Percentiles rank a stretch among this genome's conserved stretches.
Conservation (phyloP, 192 early-diverging fungal species). For the Endogone sp. region DNA sequence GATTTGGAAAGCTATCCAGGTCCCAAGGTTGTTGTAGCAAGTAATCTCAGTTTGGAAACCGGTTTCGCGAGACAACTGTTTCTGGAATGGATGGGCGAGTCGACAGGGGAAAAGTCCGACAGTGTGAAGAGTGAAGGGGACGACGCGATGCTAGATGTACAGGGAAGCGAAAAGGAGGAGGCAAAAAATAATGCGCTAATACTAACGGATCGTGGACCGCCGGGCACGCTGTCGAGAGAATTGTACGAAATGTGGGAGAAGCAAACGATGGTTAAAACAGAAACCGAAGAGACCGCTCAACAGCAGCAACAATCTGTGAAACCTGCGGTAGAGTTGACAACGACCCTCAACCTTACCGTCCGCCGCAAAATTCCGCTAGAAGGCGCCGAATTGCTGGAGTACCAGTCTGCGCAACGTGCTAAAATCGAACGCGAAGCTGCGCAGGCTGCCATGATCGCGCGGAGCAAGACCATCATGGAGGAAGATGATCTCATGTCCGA, state of each 20-base stretch:
- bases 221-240: slow-evolving; percentile 59
- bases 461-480: slow-evolving; percentile 68
- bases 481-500: slow-evolving; percentile 63
- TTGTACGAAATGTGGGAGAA: slow-evolving; percentile 66
- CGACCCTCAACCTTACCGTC: slow-evolving; percentile 29
- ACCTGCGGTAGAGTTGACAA: slow-evolving; percentile 25
- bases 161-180: slow-evolving; percentile 5
- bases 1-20: slow-evolving; percentile 65
- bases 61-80: slow-evolving; percentile 84
- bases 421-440: slow-evolving; percentile 70
- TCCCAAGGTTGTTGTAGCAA: slow-evolving; percentile 84
- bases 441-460: slow-evolving; percentile 59
- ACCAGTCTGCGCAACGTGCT: slow-evolving; percentile 57
- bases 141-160: slow-evolving; percentile 7
- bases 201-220: slow-evolving; percentile 73
- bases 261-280: slow-evolving; percentile 29
- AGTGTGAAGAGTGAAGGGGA: background rate
- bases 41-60: slow-evolving; percentile 70
- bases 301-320: slow-evolving; percentile 20
- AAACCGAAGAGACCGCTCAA: slow-evolving; percentile 22
- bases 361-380: slow-evolving; percentile 73
- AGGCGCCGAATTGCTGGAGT: slow-evolving; percentile 79
- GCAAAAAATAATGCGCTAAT: slow-evolving; percentile 57
- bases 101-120: background rate
- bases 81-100: slow-evolving; percentile 56